Base-by-base conservation (phyloP, 306 rosid species). In the Acmispon strigosus region DNA sequence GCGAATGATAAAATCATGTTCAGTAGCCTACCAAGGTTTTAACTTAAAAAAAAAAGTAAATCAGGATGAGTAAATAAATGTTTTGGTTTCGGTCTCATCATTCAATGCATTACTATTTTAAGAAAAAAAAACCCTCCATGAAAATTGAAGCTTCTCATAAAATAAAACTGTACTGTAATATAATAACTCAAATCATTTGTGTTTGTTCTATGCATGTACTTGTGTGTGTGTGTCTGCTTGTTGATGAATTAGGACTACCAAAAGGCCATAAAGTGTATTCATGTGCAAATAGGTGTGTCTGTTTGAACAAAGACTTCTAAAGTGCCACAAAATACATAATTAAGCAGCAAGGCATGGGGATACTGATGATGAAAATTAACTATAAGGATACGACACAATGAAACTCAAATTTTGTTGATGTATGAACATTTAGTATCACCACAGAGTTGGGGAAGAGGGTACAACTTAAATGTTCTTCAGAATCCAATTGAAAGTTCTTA, bases 1-100 rank as follows among this genome's bases (percentile, higher is more conserved):
- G 81, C 57, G 72, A 24, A 84, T 50, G 56, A 32, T 20, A 53
- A 76, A 81, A 57, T 54, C 42, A 66, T 54, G 29, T 54, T 57
- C 20, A 56, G 29, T 13, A 75, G 10, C 36, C 32, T 50, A 47
- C 5, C 70, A 65, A 54, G 45, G 65, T 44, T 36, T 5, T 15
- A 32, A 1, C 37, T 32, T 8, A 10, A 3, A 3, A 10, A 12
- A 65, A 27, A 32, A 29, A 19, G 49, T 8, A 51, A 69, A 47
- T 13, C 13, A 62, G 12, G 20, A 72, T 6, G 18, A 59, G 22
- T 57, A 42, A 27, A 57, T n/a, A 55, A 36, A 55, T 34, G 34
- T 27, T 27, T 27, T 4, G 34, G 34, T 10, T 14, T 10, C 32
- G 2, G 55, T 62, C 54, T 43, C 22, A 47, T 34, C 48, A n/a